phyloP scores from a whole-genome alignment of 2,329 filamentous ascomycete species.

The Nothopassalora personata region DNA sequence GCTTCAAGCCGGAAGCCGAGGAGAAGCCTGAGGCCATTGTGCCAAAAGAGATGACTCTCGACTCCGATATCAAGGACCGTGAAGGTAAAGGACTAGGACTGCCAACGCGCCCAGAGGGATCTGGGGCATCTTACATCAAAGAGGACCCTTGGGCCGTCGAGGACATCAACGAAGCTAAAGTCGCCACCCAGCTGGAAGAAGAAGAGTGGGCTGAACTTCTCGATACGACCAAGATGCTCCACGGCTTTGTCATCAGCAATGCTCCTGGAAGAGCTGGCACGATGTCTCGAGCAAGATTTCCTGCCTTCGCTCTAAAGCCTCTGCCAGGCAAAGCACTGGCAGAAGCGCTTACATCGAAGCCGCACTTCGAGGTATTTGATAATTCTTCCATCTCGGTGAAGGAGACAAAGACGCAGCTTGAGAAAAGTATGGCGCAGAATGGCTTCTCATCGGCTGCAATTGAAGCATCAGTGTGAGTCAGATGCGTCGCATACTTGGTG shows the following conservation, averaged over 20 bases:
- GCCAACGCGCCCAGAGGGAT: neutral
- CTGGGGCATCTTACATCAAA: neutral
- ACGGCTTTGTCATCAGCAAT: neutral
- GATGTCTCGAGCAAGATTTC: neutral
- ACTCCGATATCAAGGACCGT: neutral
- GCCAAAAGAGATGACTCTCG: neutral
- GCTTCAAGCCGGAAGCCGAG: neutral
- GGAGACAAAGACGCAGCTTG: too few species aligned
- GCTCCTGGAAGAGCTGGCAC: neutral
- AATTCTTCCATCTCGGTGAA: too few species aligned
- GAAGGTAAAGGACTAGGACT: neutral
- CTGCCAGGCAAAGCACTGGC: neutral
- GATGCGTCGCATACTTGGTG: too few species aligned
- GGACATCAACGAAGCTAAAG: neutral
- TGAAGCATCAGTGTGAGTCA: too few species aligned
- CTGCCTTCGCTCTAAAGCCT: constrained; percentile 1
- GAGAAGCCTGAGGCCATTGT: neutral
- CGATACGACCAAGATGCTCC: neutral
- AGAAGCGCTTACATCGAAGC: neutral
- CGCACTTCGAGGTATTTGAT: neutral
- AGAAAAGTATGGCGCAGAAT: too few species aligned
- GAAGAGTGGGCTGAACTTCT: neutral
- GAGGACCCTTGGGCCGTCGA: neutral
- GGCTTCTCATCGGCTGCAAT: too few species aligned
- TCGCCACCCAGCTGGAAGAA: neutral